Evolutionary conservation across 495 filamentous ascomycete species (phyloP), one percentile per base, ranked within the genome.

Genomic region (Xylaria telfairii): DNA sequence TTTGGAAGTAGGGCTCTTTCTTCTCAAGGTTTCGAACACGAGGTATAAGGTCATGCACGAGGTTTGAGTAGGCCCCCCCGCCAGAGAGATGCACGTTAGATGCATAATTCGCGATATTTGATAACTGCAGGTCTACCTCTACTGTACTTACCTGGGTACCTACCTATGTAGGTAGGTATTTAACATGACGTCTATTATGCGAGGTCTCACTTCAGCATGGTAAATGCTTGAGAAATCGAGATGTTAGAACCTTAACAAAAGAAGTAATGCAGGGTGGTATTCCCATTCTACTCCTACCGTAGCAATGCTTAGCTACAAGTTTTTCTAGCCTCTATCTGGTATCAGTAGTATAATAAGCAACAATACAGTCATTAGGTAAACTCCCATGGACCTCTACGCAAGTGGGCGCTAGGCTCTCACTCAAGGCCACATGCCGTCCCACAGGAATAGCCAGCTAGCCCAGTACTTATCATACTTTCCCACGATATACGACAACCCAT

Each of bases 371-470:
- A 63, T 63, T 8, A 46, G 34, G 34, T 3, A 37, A 37, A 46
- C 12, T 41, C 21, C 32, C 32, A 0, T 24, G 6, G 41, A 26
- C 30, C 13, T 54, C 24, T 5, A 26, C 28, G 56, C 56, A 37
- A 30, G 6, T 41, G 13, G 12, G 51, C 51, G 26, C 51, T 26
- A 54, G 51, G 51, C 51, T 26, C 26, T 53, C 15, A 26, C 51
- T 78, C 67, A 84, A 46, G 83, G 82, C 83, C 83, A 84, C 72
- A 85, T 72, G 3, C 81, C 81, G 47, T 85, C 83, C 71, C 76
- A 85, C 78, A 85, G 81, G 68, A 81, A 85, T 28, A 83, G 76
- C 82, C 82, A 84, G 46, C 81, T 80, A 15, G 81, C 78, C 81
- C 80, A 84, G 61, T 84, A 85, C 26, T 79, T 74, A 41, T 82